Percentiles rank a stretch among this genome's conserved stretches.
Conservation (phyloP, 208 protist species). For the Crithidia brevicula region DNA sequence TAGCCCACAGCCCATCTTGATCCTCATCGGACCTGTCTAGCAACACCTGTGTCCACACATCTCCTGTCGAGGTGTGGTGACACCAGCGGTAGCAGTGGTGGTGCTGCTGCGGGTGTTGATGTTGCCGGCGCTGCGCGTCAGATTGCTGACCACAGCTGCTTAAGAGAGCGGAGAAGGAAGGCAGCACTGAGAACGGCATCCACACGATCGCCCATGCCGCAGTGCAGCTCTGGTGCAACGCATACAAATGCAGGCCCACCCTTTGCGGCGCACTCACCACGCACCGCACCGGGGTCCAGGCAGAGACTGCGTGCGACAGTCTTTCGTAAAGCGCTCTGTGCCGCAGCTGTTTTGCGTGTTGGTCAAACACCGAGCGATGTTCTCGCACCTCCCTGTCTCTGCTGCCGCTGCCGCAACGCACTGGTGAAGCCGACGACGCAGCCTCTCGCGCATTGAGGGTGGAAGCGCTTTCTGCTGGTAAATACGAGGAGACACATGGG, state of each 20-base stretch:
- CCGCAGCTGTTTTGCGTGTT: not conserved
- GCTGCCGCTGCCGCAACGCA: no score
- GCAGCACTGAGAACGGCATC: constrained; percentile 7
- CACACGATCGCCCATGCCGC: not conserved
- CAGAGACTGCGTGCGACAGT: not conserved
- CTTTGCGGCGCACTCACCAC: no score
- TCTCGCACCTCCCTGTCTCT: no score
- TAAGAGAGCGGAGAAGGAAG: not conserved
- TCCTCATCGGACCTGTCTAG: constrained; percentile 5
- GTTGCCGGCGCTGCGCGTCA: not conserved
- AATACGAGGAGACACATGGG: not conserved
- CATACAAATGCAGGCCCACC: not conserved
- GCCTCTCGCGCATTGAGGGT: no score
- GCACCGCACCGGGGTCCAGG: no score
- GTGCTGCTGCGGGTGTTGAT: not conserved
- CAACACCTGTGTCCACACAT: not conserved
- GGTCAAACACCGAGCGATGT: no score
- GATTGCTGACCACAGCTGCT: not conserved
- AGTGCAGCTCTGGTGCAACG: not conserved
- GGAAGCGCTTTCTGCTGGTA: no score
- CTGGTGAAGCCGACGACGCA: no score
- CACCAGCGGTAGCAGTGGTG: not conserved
- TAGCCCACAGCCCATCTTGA: constrained; percentile 12
- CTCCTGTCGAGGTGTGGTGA: not conserved
- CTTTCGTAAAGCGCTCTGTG: not conserved